Conservation (phyloP, 2,329 filamentous ascomycete genomes). For the Aspergillus luchuensis region DNA sequence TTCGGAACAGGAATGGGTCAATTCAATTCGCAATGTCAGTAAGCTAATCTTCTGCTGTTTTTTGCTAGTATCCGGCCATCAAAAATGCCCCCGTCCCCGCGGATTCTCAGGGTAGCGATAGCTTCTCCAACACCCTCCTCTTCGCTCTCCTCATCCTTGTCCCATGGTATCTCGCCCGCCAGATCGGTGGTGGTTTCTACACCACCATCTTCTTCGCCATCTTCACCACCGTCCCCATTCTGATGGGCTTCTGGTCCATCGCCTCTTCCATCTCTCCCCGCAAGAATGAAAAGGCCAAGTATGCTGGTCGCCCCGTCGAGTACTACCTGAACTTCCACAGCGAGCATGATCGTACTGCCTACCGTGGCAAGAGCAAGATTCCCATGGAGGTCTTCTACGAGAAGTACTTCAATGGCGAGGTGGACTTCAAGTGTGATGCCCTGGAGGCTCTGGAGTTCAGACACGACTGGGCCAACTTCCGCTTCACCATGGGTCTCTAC, state of each 20-base stretch:
- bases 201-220: constrained; percentile 85
- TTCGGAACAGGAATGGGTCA: neutral
- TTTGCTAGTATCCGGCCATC: constrained; percentile 74
- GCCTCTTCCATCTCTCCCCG: constrained; percentile 80
- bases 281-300: constrained; percentile 87
- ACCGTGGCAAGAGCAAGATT: constrained; percentile 54
- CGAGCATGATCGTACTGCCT: constrained; percentile 49
- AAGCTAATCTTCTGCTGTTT: constrained; percentile 19
- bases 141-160: constrained; percentile 68
- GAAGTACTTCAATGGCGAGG: constrained; percentile 94
- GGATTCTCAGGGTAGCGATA: constrained; percentile 79
- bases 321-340: constrained; percentile 67
- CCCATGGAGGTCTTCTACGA: constrained; percentile 83
- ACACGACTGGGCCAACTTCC: constrained; percentile 96
- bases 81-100: constrained; percentile 93
- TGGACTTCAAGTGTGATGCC: constrained; percentile 92
- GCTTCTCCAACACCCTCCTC: constrained; percentile 82
- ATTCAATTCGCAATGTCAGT: neutral
- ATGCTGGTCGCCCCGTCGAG: constrained; percentile 84
- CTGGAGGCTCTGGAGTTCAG: constrained; percentile 89
- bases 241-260: constrained; percentile 78
- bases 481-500: constrained; percentile 82
- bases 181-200: constrained; percentile 80
- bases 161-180: constrained; percentile 79
- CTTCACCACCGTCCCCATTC: constrained; percentile 75